Base-by-base conservation (phyloP, 106 monocot genomes). In the Dendrobium catenatum region DNA sequence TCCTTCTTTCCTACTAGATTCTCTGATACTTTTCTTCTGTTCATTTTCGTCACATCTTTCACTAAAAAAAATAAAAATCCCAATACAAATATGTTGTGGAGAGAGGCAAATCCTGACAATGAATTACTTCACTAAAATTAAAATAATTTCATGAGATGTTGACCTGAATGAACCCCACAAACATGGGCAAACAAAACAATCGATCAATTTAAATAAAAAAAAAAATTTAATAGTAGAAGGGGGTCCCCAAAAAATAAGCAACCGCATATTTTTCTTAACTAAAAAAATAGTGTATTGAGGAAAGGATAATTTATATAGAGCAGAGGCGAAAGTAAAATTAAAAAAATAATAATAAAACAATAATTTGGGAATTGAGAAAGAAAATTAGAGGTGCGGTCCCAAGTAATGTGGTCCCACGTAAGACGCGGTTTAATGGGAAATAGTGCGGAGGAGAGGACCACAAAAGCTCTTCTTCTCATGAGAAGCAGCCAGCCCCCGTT, bases 381-480 rank as follows among this genome's bases (percentile, higher is more conserved):
- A 51, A 17, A 29, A 6, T 6, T 7, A 16, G 8, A 9, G 48
- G n/a, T 20, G 42, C 75, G 75, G 75, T 42, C 75, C 42, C 42
- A 2, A 20, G 15, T 8, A 1, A 18, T 5, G 77, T 77, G 77
- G 77, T 77, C 77, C 77, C 49, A 77, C 5, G 42, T 51, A 77
- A 77, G 55, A 77, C 51, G 27, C 77, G 77, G 42, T 49, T 77
- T 77, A 55, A 77, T 51, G 47, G n/a, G 77, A 77, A 77, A 43
- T 77, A 77, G 77, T 51, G 42, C 19, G 10, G 24, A 6, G 44
- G n/a, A 18, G 29, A 51, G 77, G 77, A 77, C 77, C 77, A 55
- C 77, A 24, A 9, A 5, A 15, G 43, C 77, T 26, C 54, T 54
- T 47, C 31, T 49, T 48, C 51, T 55, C 54, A 13, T 15, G 29